Percentiles rank a stretch among this genome's conserved stretches.
Conservation (phyloP, 441 rosid genomes). For the Populus tomentosa region DNA sequence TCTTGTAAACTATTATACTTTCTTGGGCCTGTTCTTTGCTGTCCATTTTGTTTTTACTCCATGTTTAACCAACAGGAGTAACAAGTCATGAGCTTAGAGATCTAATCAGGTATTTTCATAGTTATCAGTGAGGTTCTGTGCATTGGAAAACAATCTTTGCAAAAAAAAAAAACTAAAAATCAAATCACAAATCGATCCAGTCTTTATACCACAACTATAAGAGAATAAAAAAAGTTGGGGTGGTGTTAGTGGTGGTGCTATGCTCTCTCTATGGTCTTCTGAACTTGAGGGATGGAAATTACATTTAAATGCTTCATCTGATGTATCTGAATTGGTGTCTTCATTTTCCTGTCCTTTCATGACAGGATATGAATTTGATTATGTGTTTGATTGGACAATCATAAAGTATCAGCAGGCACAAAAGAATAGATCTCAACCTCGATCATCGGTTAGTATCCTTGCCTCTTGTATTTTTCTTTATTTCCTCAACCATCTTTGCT, state of each 20-base stretch:
- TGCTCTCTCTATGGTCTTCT: not conserved
- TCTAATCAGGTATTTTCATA: not conserved
- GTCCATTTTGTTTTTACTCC: not conserved
- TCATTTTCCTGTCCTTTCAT: constrained; percentile 3
- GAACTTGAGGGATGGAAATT: not conserved
- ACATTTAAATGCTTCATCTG: not conserved
- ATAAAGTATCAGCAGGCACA: constrained; percentile 86
- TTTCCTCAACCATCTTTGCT: not conserved
- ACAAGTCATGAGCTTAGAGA: not conserved
- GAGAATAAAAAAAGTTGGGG: too few relatives aligned
- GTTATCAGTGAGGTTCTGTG: not conserved
- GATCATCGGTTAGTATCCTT: constrained; percentile 35
- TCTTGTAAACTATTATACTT: not conserved
- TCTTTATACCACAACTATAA: too few relatives aligned
- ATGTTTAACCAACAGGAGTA: not conserved
- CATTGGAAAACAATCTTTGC: not conserved
- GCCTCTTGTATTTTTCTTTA: not conserved
- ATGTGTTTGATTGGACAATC: constrained; percentile 86
- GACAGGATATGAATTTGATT: constrained; percentile 71
- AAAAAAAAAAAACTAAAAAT: too few relatives aligned
- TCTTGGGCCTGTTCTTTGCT: not conserved
- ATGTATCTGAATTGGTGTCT: not conserved
- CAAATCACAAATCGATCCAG: not conserved
- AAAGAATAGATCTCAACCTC: constrained; percentile 50
- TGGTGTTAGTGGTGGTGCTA: not conserved